phyloP scores from a whole-genome alignment of 2,329 filamentous ascomycete genomes.

The Xylariaceae sp. region DNA sequence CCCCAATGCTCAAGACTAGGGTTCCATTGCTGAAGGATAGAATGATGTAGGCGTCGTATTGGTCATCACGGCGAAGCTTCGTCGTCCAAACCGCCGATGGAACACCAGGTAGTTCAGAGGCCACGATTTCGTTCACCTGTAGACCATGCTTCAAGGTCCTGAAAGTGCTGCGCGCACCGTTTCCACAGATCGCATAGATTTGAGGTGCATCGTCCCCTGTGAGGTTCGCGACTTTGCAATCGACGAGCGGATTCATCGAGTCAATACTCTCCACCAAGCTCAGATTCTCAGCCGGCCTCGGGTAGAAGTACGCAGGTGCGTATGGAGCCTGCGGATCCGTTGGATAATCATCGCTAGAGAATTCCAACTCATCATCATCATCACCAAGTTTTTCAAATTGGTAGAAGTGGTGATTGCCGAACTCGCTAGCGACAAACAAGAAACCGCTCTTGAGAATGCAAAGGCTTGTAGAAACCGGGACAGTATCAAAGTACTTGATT shows the following conservation, averaged over 20 bases:
- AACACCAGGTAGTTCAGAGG: slow-evolving; percentile 82
- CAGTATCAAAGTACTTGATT: slow-evolving; percentile 97
- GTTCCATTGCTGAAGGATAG: slow-evolving; percentile 87
- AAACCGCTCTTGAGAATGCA: slow-evolving; percentile 95
- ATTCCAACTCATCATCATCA: slow-evolving; percentile 85
- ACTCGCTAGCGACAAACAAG: slow-evolving; percentile 86
- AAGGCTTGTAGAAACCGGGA: slow-evolving; percentile 79
- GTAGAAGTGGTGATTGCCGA: slow-evolving; percentile 90
- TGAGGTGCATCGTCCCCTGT: slow-evolving; percentile 92
- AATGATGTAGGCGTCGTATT: slow-evolving; percentile 93
- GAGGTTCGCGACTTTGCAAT: slow-evolving; percentile 86
- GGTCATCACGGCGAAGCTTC: slow-evolving; percentile 73
- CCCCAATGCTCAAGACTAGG: slow-evolving; percentile 87
- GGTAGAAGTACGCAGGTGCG: slow-evolving; percentile 77
- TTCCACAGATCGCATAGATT: slow-evolving; percentile 88
- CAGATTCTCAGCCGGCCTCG: slow-evolving; percentile 73
- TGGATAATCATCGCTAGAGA: slow-evolving; percentile 75
- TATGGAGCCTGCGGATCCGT: slow-evolving; percentile 68
- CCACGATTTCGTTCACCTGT: slow-evolving; percentile 92
- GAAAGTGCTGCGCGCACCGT: slow-evolving; percentile 83
- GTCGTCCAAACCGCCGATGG: slow-evolving; percentile 94
- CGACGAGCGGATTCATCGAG: slow-evolving; percentile 85
- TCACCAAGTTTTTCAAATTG: slow-evolving; percentile 97
- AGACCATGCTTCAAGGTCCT: slow-evolving; percentile 88
- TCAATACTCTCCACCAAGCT: slow-evolving; percentile 79